A percentile compares a stretch with the other conserved stretches of the same genome.
Evolutionary conservation across 2,329 filamentous ascomycete genomes (phyloP).

Genomic region (Colletotrichum caudatum): DNA sequence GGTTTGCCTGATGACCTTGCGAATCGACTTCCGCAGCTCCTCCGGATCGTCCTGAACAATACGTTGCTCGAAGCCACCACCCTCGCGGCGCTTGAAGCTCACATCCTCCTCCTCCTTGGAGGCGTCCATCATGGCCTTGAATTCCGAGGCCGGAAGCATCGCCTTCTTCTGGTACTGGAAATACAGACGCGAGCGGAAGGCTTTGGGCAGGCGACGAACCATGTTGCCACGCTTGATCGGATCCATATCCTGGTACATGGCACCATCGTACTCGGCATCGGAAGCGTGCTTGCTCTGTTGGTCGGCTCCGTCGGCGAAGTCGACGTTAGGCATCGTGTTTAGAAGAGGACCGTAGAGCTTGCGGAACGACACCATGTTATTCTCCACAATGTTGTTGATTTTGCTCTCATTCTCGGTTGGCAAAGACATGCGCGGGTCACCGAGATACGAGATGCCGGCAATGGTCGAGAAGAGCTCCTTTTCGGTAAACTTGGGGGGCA

Average conservation of each 20-base stretch:
- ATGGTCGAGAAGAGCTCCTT: constrained; percentile 91
- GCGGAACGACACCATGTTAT: constrained; percentile 92
- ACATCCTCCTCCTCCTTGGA: constrained; percentile 75
- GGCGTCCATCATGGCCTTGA: constrained; percentile 85
- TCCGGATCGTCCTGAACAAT: constrained; percentile 78
- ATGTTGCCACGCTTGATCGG: constrained; percentile 92
- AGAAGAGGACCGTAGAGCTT: constrained; percentile 91
- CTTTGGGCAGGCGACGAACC: constrained; percentile 88
- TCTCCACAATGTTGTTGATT: constrained; percentile 91
- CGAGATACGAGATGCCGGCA: constrained; percentile 91
- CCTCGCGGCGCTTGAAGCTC: constrained; percentile 78
- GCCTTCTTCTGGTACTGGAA: constrained; percentile 96
- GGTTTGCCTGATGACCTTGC: constrained; percentile 84
- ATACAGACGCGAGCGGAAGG: constrained; percentile 90
- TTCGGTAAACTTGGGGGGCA: constrained; percentile 88
- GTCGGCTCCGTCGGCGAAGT: constrained; percentile 72
- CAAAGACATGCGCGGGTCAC: constrained; percentile 94
- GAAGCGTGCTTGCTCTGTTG: constrained; percentile 61
- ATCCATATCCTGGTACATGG: constrained; percentile 90
- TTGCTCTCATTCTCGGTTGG: constrained; percentile 93
- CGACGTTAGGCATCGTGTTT: constrained; percentile 88
- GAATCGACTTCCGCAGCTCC: constrained; percentile 77
- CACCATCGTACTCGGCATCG: constrained; percentile 72
- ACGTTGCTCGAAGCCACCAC: constrained; percentile 85
- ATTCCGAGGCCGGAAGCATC: constrained; percentile 84